These are phyloP conservation scores for Penicillium taxi DNA, from an alignment of 495 filamentous ascomycete species.

Conservation along the genomic window DNA sequence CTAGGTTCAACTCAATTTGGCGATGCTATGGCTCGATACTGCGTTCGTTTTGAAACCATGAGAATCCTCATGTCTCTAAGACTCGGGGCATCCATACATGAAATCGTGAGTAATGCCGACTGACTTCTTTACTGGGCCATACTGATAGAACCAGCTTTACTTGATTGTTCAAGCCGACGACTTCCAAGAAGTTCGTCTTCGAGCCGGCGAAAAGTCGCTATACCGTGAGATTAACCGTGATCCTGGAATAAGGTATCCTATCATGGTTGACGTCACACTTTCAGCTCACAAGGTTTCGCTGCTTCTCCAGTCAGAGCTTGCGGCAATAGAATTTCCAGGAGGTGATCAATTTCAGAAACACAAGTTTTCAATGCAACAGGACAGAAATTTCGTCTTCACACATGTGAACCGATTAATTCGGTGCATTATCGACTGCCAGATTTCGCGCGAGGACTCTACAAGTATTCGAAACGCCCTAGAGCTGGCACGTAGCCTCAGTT, in stretches of 20 bases:
- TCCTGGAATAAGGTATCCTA: constrained; percentile 62
- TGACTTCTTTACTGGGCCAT: neutral
- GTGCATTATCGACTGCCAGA: constrained; percentile 81
- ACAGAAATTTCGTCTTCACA: constrained; percentile 66
- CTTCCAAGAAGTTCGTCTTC: constrained; percentile 70
- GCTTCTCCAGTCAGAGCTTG: constrained; percentile 74
- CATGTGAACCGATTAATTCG: constrained; percentile 67
- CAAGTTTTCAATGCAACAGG: constrained; percentile 54
- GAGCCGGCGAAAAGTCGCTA: constrained; percentile 60
- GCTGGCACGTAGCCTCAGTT: constrained; percentile 67
- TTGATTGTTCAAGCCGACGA: constrained; percentile 65
- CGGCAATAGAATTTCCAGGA: constrained; percentile 61
- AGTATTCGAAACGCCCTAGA: constrained; percentile 65
- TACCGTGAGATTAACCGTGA: constrained; percentile 80
- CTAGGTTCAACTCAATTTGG: constrained; percentile 72
- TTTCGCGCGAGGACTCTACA: constrained; percentile 57
- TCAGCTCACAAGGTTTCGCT: constrained; percentile 81
- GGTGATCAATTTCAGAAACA: constrained; percentile 54
- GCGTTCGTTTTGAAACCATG: constrained; percentile 88
- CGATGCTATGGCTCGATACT: constrained; percentile 88
- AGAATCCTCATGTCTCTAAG: constrained; percentile 59
- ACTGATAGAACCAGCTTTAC: constrained; percentile 49
- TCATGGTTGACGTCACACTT: constrained; percentile 67
- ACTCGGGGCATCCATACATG: constrained; percentile 50
- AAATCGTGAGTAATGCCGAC: constrained; percentile 53